Conservation (phyloP, 192 early-diverging fungal genomes). For the Podila horticola region DNA sequence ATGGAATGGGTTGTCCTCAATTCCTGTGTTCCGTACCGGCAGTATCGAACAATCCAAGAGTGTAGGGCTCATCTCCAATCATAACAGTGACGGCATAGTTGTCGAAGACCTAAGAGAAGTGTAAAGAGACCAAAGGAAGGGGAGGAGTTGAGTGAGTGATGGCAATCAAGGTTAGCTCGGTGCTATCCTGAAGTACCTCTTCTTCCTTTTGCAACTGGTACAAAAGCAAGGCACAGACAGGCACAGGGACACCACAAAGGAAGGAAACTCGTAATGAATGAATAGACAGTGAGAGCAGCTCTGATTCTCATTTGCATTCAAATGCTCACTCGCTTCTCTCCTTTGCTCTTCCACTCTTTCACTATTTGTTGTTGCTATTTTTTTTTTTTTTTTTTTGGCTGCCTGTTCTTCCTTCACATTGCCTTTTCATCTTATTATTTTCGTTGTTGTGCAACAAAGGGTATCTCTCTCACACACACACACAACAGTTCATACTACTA, state of each 20-base stretch:
- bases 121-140: too few relatives aligned
- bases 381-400: background rate
- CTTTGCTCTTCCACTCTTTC: background rate
- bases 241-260: too few relatives aligned
- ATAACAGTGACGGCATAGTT: constrained; percentile 99
- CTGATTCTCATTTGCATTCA: background rate
- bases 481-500: too few relatives aligned
- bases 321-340: background rate
- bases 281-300: background rate
- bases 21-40: constrained; percentile 61
- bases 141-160: too few relatives aligned
- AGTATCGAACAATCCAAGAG: constrained; percentile 95
- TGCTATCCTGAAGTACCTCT: too few relatives aligned
- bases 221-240: too few relatives aligned
- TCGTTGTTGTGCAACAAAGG: too few relatives aligned
- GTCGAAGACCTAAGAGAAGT: constrained; percentile 81
- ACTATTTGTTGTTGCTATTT: background rate
- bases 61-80: constrained; percentile 98
- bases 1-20: too few relatives aligned
- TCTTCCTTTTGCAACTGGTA: too few relatives aligned
- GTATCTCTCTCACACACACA: too few relatives aligned
- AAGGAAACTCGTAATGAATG: too few relatives aligned
- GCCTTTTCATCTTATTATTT: background rate
- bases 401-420: background rate
- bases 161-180: too few relatives aligned